Evolutionary conservation across 192 early-diverging fungal genomes (phyloP).

Genomic region (Pecoramyces ruminantium): DNA sequence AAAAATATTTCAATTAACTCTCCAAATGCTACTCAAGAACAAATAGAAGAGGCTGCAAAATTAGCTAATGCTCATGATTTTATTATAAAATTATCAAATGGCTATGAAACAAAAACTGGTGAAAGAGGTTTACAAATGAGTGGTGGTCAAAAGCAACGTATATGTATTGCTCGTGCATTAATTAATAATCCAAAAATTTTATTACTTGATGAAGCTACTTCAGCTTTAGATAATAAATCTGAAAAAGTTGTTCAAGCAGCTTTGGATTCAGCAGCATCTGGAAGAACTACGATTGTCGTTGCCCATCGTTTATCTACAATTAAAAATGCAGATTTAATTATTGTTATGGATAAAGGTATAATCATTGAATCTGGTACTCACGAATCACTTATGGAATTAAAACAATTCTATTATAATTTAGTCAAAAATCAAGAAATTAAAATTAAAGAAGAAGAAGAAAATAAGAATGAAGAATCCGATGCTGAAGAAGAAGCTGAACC

Average conservation of each 20-base stretch:
- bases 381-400: neutral
- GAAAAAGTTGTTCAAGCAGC: conserved; percentile 3
- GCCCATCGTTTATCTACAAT: conserved; percentile 8
- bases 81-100: conserved; percentile 39
- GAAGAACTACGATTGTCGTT: conserved; percentile 6
- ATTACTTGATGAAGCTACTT: neutral
- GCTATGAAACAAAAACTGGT: conserved; percentile 19
- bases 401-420: too few species aligned
- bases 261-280: neutral
- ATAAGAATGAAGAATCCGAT: too few species aligned
- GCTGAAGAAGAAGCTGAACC: too few species aligned
- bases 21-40: conserved; percentile 28
- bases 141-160: conserved; percentile 62
- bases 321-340: conserved; percentile 16
- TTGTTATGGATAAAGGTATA: conserved; percentile 15
- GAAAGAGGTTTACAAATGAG: conserved; percentile 42
- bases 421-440: too few species aligned
- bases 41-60: conserved; percentile 24
- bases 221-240: neutral
- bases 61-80: conserved; percentile 69
- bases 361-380: conserved; percentile 20
- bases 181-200: conserved; percentile 1
- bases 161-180: conserved; percentile 40
- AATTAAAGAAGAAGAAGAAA: too few species aligned
- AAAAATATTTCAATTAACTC: conserved; percentile 13